phyloP scores from a whole-genome alignment of 2,329 filamentous ascomycete genomes.

The Ceratocystis destructans region DNA sequence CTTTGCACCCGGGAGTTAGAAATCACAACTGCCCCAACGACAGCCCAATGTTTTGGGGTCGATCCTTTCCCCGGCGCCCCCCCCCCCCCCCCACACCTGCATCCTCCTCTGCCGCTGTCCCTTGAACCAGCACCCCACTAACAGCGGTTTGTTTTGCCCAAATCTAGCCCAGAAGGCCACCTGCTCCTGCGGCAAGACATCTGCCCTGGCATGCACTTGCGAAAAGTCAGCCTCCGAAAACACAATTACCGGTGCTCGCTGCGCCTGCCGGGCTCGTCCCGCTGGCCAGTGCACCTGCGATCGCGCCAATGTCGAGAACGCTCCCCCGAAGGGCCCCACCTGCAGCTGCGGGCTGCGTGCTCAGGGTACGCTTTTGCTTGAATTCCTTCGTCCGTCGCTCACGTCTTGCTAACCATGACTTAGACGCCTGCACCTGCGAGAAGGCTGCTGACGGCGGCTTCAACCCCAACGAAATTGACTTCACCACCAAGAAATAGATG shows the following conservation, averaged over 20 bases:
- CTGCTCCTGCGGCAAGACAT: constrained; percentile 83
- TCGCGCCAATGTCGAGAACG: constrained; percentile 56
- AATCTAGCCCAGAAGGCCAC: constrained; percentile 45
- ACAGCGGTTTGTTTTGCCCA: constrained; percentile 11
- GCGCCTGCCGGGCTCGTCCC: constrained; percentile 70
- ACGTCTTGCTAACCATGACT: constrained; percentile 16
- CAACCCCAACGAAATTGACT: constrained; percentile 68
- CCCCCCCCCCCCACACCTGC: not conserved
- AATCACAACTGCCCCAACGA: not conserved
- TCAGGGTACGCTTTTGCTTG: constrained; percentile 39
- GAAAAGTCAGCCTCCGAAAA: constrained; percentile 67
- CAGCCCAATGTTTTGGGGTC: not conserved
- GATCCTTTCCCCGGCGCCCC: constrained; percentile 3
- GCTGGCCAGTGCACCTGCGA: constrained; percentile 74
- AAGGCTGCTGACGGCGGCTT: constrained; percentile 50
- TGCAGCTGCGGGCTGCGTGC: constrained; percentile 69
- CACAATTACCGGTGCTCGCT: constrained; percentile 54
- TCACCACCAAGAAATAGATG: constrained; percentile 53
- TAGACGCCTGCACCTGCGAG: constrained; percentile 69
- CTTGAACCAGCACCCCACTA: not conserved
- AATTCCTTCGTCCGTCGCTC: not conserved
- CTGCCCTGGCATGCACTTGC: constrained; percentile 76
- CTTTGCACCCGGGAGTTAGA: not conserved
- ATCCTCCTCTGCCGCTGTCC: constrained; percentile 11
- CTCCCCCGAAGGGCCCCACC: constrained; percentile 41